A percentile compares a stretch with the other conserved stretches of the same genome.
Conservation (phyloP, 257 asterid genomes). For the Rehmannia glutinosa region DNA sequence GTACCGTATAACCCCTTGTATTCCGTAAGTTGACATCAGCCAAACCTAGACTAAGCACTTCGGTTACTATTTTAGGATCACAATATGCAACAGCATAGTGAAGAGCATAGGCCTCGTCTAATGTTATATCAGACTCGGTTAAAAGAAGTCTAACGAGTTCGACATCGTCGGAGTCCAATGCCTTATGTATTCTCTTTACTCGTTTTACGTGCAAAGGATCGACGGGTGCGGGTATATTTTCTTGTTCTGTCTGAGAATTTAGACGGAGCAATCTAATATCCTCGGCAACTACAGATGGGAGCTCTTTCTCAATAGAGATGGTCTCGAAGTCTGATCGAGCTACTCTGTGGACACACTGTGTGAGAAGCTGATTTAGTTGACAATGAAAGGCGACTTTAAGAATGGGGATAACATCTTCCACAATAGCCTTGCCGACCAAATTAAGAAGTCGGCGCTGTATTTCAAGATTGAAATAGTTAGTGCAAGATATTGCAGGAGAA, state of each 20-base stretch:
- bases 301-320: slow-evolving; percentile 41
- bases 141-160: slow-evolving; percentile 65
- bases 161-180: slow-evolving; percentile 67
- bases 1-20: slow-evolving; percentile 46
- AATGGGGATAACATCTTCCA: slow-evolving; percentile 62
- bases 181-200: slow-evolving; percentile 53
- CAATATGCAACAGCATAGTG: slow-evolving; percentile 74
- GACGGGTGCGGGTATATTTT: background rate
- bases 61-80: slow-evolving; percentile 63
- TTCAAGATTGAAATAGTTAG: slow-evolving; percentile 12
- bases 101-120: slow-evolving; percentile 66
- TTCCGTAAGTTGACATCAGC: slow-evolving; percentile 56
- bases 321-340: slow-evolving; percentile 55
- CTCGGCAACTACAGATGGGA: slow-evolving; percentile 42
- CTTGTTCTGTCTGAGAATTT: slow-evolving; percentile 27
- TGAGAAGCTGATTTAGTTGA: slow-evolving; percentile 44
- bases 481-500: too few species aligned
- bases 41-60: slow-evolving; percentile 52
- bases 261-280: slow-evolving; percentile 34
- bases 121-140: slow-evolving; percentile 53
- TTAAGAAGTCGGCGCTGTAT: slow-evolving; percentile 61
- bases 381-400: slow-evolving; percentile 52
- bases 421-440: slow-evolving; percentile 49
- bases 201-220: slow-evolving; percentile 49
- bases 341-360: slow-evolving; percentile 44